phyloP scores from a whole-genome alignment of 129 eudicot species.

The Saussurea involucrata region DNA sequence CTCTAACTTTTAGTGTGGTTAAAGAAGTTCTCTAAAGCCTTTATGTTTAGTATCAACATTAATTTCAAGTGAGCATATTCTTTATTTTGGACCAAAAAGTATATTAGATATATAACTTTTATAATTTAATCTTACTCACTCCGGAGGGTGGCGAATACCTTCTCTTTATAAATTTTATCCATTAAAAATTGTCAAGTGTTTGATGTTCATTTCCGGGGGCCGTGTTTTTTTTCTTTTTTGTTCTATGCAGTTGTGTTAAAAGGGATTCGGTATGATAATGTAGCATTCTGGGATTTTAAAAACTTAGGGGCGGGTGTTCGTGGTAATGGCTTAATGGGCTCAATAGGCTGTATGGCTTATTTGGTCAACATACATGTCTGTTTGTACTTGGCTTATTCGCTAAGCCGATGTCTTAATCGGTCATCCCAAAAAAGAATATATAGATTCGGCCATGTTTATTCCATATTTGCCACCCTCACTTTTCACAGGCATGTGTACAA shows the following conservation, averaged over 20 bases:
- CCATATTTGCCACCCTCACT: no score
- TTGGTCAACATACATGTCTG: no score
- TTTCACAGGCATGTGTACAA: neutral
- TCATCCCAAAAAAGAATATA: no score
- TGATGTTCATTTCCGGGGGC: neutral
- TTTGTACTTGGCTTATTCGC: no score
- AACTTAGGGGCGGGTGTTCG: neutral
- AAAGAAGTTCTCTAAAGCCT: neutral
- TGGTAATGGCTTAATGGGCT: no score
- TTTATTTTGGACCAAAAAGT: neutral
- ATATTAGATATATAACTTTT: neutral
- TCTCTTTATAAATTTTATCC: neutral
- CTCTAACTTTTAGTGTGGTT: neutral
- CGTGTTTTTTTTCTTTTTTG: neutral
- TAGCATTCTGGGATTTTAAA: neutral
- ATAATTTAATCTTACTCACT: neutral
- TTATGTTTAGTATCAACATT: neutral
- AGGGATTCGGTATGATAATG: neutral
- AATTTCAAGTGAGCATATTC: neutral
- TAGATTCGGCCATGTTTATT: no score
- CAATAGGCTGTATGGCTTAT: no score
- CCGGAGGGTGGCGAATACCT: neutral
- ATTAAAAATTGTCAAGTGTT: neutral
- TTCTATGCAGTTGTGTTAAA: neutral
- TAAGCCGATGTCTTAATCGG: no score